Conservation (phyloP, 768 basidiomycete species). For the Amanita exitialis region DNA sequence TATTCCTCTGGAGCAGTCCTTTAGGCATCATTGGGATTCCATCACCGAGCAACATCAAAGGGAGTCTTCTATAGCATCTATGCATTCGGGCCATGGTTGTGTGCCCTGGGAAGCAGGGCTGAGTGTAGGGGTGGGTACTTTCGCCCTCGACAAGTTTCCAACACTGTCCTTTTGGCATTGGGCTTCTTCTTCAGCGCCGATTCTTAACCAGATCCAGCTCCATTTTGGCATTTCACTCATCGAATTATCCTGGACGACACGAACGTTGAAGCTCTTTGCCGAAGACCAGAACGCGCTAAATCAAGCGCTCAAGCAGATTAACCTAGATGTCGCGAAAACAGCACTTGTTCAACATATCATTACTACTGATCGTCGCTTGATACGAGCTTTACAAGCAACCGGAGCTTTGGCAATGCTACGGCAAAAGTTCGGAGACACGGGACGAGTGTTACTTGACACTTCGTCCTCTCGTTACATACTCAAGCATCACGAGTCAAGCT, state of each 20-base stretch:
- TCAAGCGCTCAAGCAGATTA: background rate
- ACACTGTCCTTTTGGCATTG: background rate
- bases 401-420: background rate
- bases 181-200: background rate
- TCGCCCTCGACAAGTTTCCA: background rate
- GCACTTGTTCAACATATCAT: background rate
- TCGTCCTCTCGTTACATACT: background rate
- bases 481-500: background rate
- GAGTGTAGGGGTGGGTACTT: background rate
- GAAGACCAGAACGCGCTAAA: background rate
- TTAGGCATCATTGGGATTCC: slow-evolving; percentile 1
- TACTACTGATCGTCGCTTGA: background rate
- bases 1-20: slow-evolving; percentile 1
- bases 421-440: background rate
- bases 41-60: background rate
- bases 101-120: background rate
- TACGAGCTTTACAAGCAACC: slow-evolving; percentile 1
- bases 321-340: background rate
- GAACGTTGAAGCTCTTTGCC: slow-evolving; percentile 3
- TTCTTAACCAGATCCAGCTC: background rate
- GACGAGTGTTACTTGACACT: slow-evolving; percentile 1
- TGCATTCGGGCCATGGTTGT: slow-evolving; percentile 1
- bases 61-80: background rate
- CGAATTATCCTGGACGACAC: slow-evolving; percentile 2
- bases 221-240: background rate